phyloP scores from a whole-genome alignment of 2,329 filamentous ascomycete genomes.

The Colletotrichum noveboracense region DNA sequence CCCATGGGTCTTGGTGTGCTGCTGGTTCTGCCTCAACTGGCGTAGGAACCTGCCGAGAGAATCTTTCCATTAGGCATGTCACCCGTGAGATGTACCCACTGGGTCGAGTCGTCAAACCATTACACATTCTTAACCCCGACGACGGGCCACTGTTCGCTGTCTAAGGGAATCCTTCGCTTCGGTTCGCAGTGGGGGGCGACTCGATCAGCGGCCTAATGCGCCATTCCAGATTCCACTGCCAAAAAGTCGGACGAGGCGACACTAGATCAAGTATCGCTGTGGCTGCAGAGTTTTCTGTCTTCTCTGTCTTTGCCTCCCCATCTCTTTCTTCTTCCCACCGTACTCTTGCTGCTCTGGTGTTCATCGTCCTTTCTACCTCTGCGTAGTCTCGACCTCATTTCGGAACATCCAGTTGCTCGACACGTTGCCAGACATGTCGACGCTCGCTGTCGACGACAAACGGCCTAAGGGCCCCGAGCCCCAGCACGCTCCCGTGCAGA shows the following conservation, averaged over 20 bases:
- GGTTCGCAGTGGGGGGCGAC: neutral
- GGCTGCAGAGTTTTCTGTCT: neutral
- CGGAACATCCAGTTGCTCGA: neutral
- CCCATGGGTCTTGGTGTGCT: neutral
- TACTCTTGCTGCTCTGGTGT: accelerated
- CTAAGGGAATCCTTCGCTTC: neutral
- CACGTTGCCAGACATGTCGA: neutral
- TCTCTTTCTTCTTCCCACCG: neutral
- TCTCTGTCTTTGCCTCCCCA: neutral
- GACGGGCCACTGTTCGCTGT: neutral
- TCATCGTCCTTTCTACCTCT: neutral
- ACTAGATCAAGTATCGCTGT: neutral
- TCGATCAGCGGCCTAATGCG: neutral
- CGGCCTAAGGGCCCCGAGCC: neutral
- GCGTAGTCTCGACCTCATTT: neutral
- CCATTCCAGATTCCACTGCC: neutral
- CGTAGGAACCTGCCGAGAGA: too few species aligned
- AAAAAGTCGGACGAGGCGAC: neutral
- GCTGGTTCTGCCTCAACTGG: too few species aligned
- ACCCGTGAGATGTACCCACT: neutral
- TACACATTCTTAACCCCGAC: neutral
- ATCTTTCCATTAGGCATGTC: neutral
- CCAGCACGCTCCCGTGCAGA: neutral
- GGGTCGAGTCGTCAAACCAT: neutral
- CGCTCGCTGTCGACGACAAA: neutral